Evolutionary conservation across 768 basidiomycete genomes (phyloP), one percentile per base, ranked within the genome.

Genomic region (Hemileccinum impolitum): DNA sequence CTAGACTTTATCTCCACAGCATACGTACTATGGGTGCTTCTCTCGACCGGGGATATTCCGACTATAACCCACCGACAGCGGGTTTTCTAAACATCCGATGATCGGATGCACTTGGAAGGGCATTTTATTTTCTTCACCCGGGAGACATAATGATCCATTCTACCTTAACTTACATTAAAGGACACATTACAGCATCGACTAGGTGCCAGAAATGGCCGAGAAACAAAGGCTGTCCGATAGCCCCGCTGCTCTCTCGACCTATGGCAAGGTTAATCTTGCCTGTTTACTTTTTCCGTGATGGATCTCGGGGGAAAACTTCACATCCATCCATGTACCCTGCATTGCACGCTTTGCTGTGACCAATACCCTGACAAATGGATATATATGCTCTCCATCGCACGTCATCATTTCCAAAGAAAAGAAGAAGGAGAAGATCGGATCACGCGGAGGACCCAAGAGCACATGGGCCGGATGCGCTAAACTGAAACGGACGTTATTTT

Each of bases 221-320:
- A 43, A 56, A 52, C 47, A 6, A 52, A 50, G 25, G 36, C 32
- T 40, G 13, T 38, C 53, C 51, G 57, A 53, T 47, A 59, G 23
- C 18, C 45, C 59, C 56, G 52, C 55, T 42, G 21, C 42, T 44
- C 45, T 38, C 45, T 53, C 42, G 18, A 25, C 50, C 50, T 34
- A 46, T 44, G 23, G 40, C 51, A 51, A 62, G 43, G 63, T 65
- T 63, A 63, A 63, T 64, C 62, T 57, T 51, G 50, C 53, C 39
- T 53, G 44, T n/a, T 30, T 32, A 32, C 32, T 32, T 45, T 50
- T 50, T 47, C 37, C 9, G 15, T 60, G 48, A 50, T 32, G 53
- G 44, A 55, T 62, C 48, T 57, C 40, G 47, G 51, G n/a, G 25
- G n/a, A 21, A 34, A 34, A n/a, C 42, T 39, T 19, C 38, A 50